These are phyloP conservation scores for Periconia sp. DNA, from an alignment of 2,329 filamentous ascomycete species.

Conservation along the genomic window DNA sequence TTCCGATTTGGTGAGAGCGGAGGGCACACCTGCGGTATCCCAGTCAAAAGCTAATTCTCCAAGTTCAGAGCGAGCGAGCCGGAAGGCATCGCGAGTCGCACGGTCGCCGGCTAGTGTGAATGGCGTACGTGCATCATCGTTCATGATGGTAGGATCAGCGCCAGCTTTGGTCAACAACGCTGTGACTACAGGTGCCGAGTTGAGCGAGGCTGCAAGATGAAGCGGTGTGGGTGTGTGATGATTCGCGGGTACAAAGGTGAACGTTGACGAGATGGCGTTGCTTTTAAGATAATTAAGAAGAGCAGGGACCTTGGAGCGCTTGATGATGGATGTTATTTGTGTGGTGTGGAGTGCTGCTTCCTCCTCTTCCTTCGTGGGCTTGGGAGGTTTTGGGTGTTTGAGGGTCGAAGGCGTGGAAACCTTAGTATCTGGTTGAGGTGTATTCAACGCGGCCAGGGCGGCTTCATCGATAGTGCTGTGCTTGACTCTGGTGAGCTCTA, in stretches of 20 bases:
- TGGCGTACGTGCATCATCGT: slow-evolving; percentile 73
- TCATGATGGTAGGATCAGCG: slow-evolving; percentile 69
- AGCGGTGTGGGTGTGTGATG: slow-evolving; percentile 81
- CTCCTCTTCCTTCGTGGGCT: slow-evolving; percentile 83
- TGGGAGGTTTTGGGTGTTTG: slow-evolving; percentile 53
- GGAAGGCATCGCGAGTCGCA: slow-evolving; percentile 85
- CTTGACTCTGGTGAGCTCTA: slow-evolving; percentile 90
- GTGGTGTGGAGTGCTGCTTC: slow-evolving; percentile 79
- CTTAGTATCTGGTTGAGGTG: slow-evolving; percentile 45
- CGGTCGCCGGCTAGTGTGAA: slow-evolving; percentile 89
- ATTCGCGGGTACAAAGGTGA: slow-evolving; percentile 71
- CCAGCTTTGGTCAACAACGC: slow-evolving; percentile 74
- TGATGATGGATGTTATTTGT: slow-evolving; percentile 84
- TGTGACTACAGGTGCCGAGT: slow-evolving; percentile 73
- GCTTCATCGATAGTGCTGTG: slow-evolving; percentile 74
- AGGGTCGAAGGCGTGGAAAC: slow-evolving; percentile 35
- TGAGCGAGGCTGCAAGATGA: slow-evolving; percentile 81
- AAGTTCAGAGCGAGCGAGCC: slow-evolving; percentile 79
- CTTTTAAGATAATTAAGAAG: slow-evolving; percentile 80
- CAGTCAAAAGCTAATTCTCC: slow-evolving; percentile 79
- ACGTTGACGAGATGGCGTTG: slow-evolving; percentile 71
- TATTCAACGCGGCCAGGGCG: slow-evolving; percentile 54
- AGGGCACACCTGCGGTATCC: slow-evolving; percentile 72
- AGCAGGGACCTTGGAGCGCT: slow-evolving; percentile 85
- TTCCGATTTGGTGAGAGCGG: slow-evolving; percentile 69